phyloP scores from a whole-genome alignment of 345 rosid species.

The Crucihimalaya himalaica region DNA sequence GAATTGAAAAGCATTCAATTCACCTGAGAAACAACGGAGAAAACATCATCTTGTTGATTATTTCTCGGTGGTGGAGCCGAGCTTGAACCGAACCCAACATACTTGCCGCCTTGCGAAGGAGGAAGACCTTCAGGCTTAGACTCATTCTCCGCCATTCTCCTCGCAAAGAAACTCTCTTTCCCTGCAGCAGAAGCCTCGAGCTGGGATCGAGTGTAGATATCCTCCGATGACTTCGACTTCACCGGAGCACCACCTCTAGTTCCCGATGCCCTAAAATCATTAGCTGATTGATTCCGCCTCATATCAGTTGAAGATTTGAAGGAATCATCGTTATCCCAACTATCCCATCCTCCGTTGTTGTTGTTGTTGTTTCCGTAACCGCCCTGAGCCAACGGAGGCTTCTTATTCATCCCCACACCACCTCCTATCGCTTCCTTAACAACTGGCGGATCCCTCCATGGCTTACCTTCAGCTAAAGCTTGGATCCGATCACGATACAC shows the following conservation, averaged over 20 bases:
- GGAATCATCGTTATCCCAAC: constrained; percentile 83
- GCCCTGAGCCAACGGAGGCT: constrained; percentile 51
- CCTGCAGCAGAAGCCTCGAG: constrained; percentile 88
- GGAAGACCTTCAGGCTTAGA: constrained; percentile 85
- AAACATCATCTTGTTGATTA: constrained; percentile 68
- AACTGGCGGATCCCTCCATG: constrained; percentile 86
- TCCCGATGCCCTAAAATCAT: constrained; percentile 60
- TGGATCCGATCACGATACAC: constrained; percentile 85
- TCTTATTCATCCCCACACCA: constrained; percentile 47
- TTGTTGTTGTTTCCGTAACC: constrained; percentile 36
- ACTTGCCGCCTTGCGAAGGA: constrained; percentile 94
- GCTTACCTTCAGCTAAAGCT: constrained; percentile 77
- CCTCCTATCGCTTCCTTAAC: constrained; percentile 54
- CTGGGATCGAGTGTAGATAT: constrained; percentile 68
- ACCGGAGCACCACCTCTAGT: constrained; percentile 44
- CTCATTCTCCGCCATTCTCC: constrained; percentile 74
- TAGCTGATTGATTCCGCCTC: constrained; percentile 79
- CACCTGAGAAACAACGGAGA: constrained; percentile 84
- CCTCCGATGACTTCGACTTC: constrained; percentile 79
- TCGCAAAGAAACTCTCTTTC: constrained; percentile 81
- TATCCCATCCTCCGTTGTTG: constrained; percentile 72
- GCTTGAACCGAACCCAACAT: constrained; percentile 91
- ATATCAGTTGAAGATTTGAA: constrained; percentile 59
- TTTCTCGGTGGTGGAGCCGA: constrained; percentile 52
- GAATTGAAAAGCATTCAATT: constrained; percentile 6